Evolutionary conservation across 371 early-diverging fungal genomes (phyloP), one percentile per base, ranked within the genome.

Genomic region (Nosema granulosis): DNA sequence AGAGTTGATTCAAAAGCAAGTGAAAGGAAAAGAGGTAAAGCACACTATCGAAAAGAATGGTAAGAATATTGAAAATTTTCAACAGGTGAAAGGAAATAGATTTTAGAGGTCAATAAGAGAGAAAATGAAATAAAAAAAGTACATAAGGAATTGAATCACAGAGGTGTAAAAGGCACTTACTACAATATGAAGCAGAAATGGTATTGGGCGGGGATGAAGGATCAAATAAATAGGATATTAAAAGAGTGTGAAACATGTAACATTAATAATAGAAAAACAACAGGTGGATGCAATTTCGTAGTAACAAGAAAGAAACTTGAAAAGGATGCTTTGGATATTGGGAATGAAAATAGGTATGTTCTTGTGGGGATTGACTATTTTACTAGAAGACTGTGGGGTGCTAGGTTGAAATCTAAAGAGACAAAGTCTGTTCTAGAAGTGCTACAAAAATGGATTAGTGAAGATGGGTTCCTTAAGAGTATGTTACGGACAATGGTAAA

Each of bases 161-260:
- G 62, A 57, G 31, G 29, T 63, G 11, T 20, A 72, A 6, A 58
- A 22, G 58, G 9, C 16, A 6, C 16, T 9, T 6, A 43, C 6
- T 43, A 43, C 16, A 16, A 43, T 9, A 43, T 43, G 16, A 43
- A 43, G 16, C 6, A 43, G 43, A 16, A 43, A 16, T 43, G 16
- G 6, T 43, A 43, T 43, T 75, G 59, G 77, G 12, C 57, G 12
- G 29, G 49, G 20, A 6, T 52, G 62, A 38, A 9, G 4, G 38
- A 58, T 12, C 12, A 18, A 24, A 62, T 71, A 11, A 29, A 37
- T 22, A 34, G 59, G 31, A 9, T 31, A 16, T 18, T 71, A 13
- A 51, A 74, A 54, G 52, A 43, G 20, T 68, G 71, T 54, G 70
- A 76, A 71, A 62, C n/a, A 35, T 62, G 70, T 61, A 13, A n/a